Base-by-base conservation (phyloP, 768 basidiomycete species). In the Trametes elegans region DNA sequence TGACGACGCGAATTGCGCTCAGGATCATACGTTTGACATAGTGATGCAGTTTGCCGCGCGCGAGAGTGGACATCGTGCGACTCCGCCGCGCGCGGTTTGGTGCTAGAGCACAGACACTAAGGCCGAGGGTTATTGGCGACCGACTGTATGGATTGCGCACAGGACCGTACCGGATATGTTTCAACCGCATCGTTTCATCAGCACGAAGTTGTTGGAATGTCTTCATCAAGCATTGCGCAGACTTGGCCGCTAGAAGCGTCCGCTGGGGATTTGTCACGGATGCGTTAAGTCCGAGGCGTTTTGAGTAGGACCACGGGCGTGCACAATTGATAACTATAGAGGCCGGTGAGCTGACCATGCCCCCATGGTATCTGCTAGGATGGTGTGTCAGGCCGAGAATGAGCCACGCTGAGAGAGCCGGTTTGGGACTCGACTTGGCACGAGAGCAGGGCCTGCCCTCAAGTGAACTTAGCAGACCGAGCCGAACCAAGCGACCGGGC, bases 21-120 rank as follows among this genome's bases (percentile, higher is more conserved):
- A 6, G 21, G 18, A 51, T 51, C 40, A 51, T 34, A 34, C 27
- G 49, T 42, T 43, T 51, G 40, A 42, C 40, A 51, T 26, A 6
- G 18, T 51, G 29, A 51, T 51, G 24, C 9, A 5, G 18, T 24
- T 42, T 26, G 32, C 29, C 49, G 49, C 49, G 28, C 39, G 38
- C 28, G 21, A 28, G 6, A 13, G 19, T 16, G 3, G 49, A 26
- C 32, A 47, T 26, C 38, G 21, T 50, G 38, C 19, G 38, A 50
- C 10, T 21, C 10, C 16, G 18, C n/a, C 5, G 13, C 26, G 26
- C 41, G 26, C 41, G 13, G 27, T n/a, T 41, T 5, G 3, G 38
- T 21, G 10, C 23, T 26, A 11, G 41, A 43, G 16, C 24, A 16
- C 10, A n/a, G 28, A 27, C 41, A 16, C n/a, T 6, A 27, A 4